These are phyloP conservation scores for Aspergillus sp. DNA, from an alignment of 2,329 filamentous ascomycete species.

Conservation along the genomic window DNA sequence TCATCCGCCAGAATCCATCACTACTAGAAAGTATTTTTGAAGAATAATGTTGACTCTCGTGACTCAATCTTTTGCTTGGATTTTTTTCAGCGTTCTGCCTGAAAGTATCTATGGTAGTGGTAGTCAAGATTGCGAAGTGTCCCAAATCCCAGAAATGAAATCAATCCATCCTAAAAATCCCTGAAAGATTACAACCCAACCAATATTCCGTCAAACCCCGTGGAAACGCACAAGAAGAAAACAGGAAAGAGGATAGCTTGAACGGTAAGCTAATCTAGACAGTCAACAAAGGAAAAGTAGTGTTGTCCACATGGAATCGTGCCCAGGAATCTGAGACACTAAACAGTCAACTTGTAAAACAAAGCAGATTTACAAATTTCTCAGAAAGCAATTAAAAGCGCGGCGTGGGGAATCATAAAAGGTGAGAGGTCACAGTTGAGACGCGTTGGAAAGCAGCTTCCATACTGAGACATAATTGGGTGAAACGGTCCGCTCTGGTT, in stretches of 20 bases:
- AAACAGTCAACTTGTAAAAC: conserved; percentile 1
- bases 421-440: conserved; percentile 32
- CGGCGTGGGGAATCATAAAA: conserved; percentile 28
- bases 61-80: no score
- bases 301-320: conserved; percentile 7
- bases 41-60: neutral
- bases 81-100: no score
- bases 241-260: conserved; percentile 2
- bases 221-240: conserved; percentile 1
- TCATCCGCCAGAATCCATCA: neutral
- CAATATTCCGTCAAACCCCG: neutral
- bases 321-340: conserved; percentile 7
- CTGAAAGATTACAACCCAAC: neutral
- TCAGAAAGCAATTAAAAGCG: conserved; percentile 7
- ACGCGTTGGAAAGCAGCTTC: conserved; percentile 37
- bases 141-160: neutral
- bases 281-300: conserved; percentile 18
- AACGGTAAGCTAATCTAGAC: conserved; percentile 4
- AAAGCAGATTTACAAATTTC: conserved; percentile 15
- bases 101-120: neutral
- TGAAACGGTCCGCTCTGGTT: conserved; percentile 24
- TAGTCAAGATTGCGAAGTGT: neutral
- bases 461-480: conserved; percentile 32
- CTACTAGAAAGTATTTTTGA: neutral
- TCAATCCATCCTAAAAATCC: neutral